Percentiles rank a stretch among this genome's conserved stretches.
These are phyloP conservation scores for Wickerhamomyces hampshirensis DNA, from an alignment of 805 yeast species.

Conservation along the genomic window DNA sequence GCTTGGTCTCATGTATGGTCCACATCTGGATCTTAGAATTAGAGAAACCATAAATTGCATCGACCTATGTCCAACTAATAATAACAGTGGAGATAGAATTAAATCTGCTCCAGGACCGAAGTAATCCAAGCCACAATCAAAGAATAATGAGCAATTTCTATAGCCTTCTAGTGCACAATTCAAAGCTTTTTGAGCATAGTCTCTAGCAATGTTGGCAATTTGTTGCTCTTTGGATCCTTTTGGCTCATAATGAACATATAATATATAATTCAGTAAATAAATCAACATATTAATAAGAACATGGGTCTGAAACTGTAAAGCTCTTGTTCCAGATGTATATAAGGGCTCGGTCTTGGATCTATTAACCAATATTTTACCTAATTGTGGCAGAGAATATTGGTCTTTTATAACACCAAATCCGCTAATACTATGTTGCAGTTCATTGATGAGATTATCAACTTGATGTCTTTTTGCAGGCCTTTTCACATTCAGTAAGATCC, in stretches of 20 bases:
- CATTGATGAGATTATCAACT: slow-evolving; percentile 32
- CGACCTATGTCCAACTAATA: slow-evolving; percentile 51
- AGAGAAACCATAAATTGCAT: slow-evolving; percentile 55
- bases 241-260: slow-evolving; percentile 41
- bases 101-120: slow-evolving; percentile 40
- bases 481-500: slow-evolving; percentile 28
- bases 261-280: slow-evolving; percentile 46
- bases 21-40: slow-evolving; percentile 43
- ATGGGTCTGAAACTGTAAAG: slow-evolving; percentile 34
- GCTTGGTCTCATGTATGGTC: slow-evolving; percentile 32
- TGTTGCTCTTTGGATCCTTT: slow-evolving; percentile 32
- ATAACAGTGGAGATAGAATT: slow-evolving; percentile 42
- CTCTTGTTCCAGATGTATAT: slow-evolving; percentile 31
- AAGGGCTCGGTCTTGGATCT: slow-evolving; percentile 21
- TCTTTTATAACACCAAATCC: slow-evolving; percentile 26
- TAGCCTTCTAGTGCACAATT: slow-evolving; percentile 40
- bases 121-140: slow-evolving; percentile 30
- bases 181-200: slow-evolving; percentile 38
- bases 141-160: slow-evolving; percentile 36
- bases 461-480: slow-evolving; percentile 39
- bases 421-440: slow-evolving; percentile 29
- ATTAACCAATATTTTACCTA: slow-evolving; percentile 22
- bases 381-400: slow-evolving; percentile 32
- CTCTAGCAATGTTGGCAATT: slow-evolving; percentile 29
- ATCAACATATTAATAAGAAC: slow-evolving; percentile 41